phyloP scores from a whole-genome alignment of 495 filamentous ascomycete species.

The Gamarada debralockiae region DNA sequence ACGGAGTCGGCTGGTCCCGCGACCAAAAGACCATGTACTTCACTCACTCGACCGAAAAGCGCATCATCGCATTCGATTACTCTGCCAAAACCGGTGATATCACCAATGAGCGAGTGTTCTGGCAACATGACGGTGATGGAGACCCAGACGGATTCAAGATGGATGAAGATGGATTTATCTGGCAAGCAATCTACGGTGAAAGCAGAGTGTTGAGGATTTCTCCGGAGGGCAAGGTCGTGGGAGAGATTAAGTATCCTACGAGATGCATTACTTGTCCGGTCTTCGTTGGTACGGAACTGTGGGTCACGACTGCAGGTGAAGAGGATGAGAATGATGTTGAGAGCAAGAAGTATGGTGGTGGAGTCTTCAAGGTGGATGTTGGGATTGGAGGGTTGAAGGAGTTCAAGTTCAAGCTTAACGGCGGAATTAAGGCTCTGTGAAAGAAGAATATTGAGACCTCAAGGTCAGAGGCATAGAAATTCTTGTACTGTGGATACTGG shows the following conservation, averaged over 20 bases:
- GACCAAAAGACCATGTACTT: slow-evolving; percentile 79
- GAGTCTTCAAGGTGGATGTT: slow-evolving; percentile 65
- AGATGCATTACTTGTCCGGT: slow-evolving; percentile 65
- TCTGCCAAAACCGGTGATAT: slow-evolving; percentile 56
- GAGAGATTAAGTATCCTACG: slow-evolving; percentile 64
- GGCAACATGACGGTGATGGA: slow-evolving; percentile 53
- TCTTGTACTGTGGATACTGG: too few species aligned
- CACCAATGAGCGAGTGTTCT: slow-evolving; percentile 66
- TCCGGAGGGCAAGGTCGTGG: slow-evolving; percentile 58
- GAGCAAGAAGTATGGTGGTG: slow-evolving; percentile 60
- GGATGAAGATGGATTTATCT: slow-evolving; percentile 68
- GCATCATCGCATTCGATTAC: slow-evolving; percentile 75
- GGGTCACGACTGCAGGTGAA: slow-evolving; percentile 60
- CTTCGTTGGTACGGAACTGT: slow-evolving; percentile 72
- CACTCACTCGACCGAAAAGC: slow-evolving; percentile 69
- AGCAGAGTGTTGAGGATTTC: slow-evolving; percentile 63
- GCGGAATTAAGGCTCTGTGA: background rate
- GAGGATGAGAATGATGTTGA: slow-evolving; percentile 45
- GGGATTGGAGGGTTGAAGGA: slow-evolving; percentile 55
- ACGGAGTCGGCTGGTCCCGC: slow-evolving; percentile 71
- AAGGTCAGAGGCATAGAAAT: too few species aligned
- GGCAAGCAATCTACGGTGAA: slow-evolving; percentile 76
- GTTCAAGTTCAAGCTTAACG: slow-evolving; percentile 49
- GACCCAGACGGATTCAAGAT: slow-evolving; percentile 74
- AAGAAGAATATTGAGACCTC: too few species aligned